Evolutionary conservation across 192 early-diverging fungal species (phyloP).

Genomic region (Coemansia sp.): DNA sequence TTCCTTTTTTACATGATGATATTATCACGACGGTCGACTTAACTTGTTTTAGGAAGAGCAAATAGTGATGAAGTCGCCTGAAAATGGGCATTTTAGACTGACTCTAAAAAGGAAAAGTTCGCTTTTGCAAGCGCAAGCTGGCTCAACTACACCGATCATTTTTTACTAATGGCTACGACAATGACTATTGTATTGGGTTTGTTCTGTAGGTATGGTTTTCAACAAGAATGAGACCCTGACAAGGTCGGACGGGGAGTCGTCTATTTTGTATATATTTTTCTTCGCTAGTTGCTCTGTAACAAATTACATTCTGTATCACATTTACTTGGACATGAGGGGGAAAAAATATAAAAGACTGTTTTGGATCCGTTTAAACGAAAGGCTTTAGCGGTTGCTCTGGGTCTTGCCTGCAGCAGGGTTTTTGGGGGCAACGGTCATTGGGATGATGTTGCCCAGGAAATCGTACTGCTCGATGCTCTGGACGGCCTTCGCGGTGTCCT

Average conservation of each 20-base stretch:
- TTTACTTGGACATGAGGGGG: too few relatives aligned
- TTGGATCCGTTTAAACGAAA: too few relatives aligned
- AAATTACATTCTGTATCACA: too few relatives aligned
- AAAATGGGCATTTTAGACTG: constrained; percentile 43
- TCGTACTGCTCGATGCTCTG: constrained; percentile 57
- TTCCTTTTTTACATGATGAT: constrained; percentile 38
- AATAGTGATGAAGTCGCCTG: constrained; percentile 49
- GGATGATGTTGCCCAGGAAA: constrained; percentile 47
- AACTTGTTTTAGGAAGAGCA: constrained; percentile 52
- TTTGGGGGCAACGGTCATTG: constrained; percentile 31
- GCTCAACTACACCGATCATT: too few relatives aligned
- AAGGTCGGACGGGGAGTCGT: too few relatives aligned
- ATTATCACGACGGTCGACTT: constrained; percentile 54
- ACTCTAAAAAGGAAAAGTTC: constrained; percentile 10
- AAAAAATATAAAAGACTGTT: too few relatives aligned
- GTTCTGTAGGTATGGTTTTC: too few relatives aligned
- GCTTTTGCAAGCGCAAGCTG: too few relatives aligned
- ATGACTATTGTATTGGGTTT: not conserved
- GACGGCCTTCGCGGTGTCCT: constrained; percentile 64
- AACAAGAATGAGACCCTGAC: too few relatives aligned
- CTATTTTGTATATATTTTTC: too few relatives aligned
- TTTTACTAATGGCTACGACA: too few relatives aligned
- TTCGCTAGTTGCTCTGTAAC: too few relatives aligned
- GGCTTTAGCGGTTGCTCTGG: not conserved
- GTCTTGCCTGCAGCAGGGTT: constrained; percentile 12